phyloP scores from a whole-genome alignment of 2,329 filamentous ascomycete species.

The Ceratocystis colombiana region DNA sequence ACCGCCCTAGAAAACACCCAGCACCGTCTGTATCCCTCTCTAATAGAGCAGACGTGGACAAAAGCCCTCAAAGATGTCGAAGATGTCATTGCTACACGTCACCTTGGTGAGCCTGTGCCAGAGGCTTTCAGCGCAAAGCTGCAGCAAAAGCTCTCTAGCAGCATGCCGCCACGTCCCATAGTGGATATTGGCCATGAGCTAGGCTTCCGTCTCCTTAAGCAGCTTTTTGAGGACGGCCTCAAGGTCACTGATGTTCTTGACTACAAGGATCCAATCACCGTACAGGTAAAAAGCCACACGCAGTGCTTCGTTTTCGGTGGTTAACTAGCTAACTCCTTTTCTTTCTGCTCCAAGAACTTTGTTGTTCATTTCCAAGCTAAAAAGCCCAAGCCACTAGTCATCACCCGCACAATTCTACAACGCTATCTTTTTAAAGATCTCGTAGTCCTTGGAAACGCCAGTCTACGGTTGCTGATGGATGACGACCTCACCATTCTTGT shows the following conservation, averaged over 20 bases:
- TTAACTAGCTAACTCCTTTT: background rate
- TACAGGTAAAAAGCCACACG: conserved; percentile 46
- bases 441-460: conserved; percentile 55
- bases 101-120: conserved; percentile 53
- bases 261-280: conserved; percentile 57
- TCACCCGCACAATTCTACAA: conserved; percentile 70
- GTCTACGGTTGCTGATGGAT: conserved; percentile 65
- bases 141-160: conserved; percentile 84
- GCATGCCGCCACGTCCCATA: conserved; percentile 83
- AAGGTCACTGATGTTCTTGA: conserved; percentile 58
- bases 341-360: conserved; percentile 47
- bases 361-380: conserved; percentile 64
- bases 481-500: conserved; percentile 71
- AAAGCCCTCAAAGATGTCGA: conserved; percentile 1
- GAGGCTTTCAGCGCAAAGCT: conserved; percentile 84
- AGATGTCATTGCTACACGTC: conserved; percentile 8
- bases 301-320: conserved; percentile 23
- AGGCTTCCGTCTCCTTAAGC: conserved; percentile 58
- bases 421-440: conserved; percentile 64
- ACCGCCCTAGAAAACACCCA: conserved; percentile 42
- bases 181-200: conserved; percentile 65
- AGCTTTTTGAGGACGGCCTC: conserved; percentile 60
- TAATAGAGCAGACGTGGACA: conserved; percentile 43
- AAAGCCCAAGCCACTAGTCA: conserved; percentile 72
- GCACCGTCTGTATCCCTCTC: conserved; percentile 38